phyloP scores from a whole-genome alignment of 768 basidiomycete species.

The Suillus fuscotomentosus region DNA sequence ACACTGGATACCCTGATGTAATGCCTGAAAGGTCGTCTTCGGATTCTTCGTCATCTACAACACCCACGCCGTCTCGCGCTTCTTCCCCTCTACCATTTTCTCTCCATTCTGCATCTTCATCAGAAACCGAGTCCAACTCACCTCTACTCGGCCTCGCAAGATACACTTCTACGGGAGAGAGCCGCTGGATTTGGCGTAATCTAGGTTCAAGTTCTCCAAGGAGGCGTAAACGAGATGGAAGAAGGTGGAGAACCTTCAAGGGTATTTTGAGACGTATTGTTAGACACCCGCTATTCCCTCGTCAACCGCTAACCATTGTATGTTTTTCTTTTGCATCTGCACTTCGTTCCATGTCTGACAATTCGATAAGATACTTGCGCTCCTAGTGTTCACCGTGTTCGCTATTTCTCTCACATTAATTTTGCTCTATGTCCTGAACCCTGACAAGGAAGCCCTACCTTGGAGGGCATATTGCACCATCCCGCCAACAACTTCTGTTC shows the following conservation, averaged over 20 bases:
- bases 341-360: conserved; percentile 14
- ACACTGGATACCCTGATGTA: conserved; percentile 26
- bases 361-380: conserved; percentile 54
- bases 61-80: conserved; percentile 63
- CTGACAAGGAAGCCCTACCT: conserved; percentile 91
- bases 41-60: conserved; percentile 32
- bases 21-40: conserved; percentile 22
- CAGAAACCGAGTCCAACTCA: conserved; percentile 57
- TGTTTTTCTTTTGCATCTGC: conserved; percentile 27
- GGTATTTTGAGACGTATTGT: conserved; percentile 55
- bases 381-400: conserved; percentile 77
- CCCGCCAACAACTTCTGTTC: conserved; percentile 46
- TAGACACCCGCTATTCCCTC: conserved; percentile 75
- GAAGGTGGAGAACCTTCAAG: conserved; percentile 49
- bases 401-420: conserved; percentile 82
- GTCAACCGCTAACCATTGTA: conserved; percentile 80
- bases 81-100: conserved; percentile 60
- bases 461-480: conserved; percentile 92
- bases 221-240: conserved; percentile 50
- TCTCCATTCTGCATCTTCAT: conserved; percentile 52
- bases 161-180: conserved; percentile 42
- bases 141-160: conserved; percentile 34
- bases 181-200: conserved; percentile 58
- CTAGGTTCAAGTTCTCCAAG: conserved; percentile 38
- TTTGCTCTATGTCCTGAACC: conserved; percentile 90